Evolutionary conservation across 352 stramenopile species (phyloP).

Genomic region (Phytophthora fragariaefolia): DNA sequence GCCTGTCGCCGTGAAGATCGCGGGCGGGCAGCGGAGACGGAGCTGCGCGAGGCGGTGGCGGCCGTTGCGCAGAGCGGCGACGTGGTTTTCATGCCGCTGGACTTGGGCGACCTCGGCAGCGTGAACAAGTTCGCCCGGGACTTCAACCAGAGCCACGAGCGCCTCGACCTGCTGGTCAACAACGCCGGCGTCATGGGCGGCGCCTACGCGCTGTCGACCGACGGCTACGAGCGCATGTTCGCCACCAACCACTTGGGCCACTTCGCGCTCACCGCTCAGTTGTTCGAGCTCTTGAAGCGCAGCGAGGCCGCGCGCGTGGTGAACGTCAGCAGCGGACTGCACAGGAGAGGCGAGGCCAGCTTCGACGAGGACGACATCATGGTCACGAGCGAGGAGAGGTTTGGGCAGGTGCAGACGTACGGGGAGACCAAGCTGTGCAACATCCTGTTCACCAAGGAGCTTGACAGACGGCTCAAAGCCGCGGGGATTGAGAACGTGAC

Average conservation of each 20-base stretch:
- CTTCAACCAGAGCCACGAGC: conserved; percentile 33
- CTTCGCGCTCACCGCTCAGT: conserved; percentile 53
- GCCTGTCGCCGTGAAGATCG: conserved; percentile 26
- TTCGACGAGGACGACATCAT: conserved; percentile 44
- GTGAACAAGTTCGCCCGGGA: conserved; percentile 40
- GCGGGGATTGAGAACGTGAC: conserved; percentile 30
- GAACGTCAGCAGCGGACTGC: conserved; percentile 43
- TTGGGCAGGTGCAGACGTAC: conserved; percentile 46
- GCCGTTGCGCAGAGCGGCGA: conserved; percentile 9
- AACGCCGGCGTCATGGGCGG: conserved; percentile 67
- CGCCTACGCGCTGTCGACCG: conserved; percentile 35
- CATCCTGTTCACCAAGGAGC: conserved; percentile 55
- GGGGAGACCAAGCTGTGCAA: conserved; percentile 57
- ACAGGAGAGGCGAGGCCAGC: conserved; percentile 29
- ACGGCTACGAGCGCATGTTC: conserved; percentile 65
- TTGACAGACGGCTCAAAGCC: conserved; percentile 42
- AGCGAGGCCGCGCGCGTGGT: conserved; percentile 37
- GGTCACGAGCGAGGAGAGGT: conserved; percentile 35
- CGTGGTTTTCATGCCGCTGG: conserved; percentile 56
- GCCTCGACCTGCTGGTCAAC: conserved; percentile 69
- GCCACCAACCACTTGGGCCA: conserved; percentile 67
- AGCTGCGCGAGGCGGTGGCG: conserved; percentile 27
- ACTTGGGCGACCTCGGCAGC: conserved; percentile 47
- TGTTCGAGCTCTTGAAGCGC: conserved; percentile 47
- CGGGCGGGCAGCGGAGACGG: conserved; percentile 13